These are phyloP conservation scores for Dryas drummondii DNA, from an alignment of 306 rosid species.

Conservation along the genomic window DNA sequence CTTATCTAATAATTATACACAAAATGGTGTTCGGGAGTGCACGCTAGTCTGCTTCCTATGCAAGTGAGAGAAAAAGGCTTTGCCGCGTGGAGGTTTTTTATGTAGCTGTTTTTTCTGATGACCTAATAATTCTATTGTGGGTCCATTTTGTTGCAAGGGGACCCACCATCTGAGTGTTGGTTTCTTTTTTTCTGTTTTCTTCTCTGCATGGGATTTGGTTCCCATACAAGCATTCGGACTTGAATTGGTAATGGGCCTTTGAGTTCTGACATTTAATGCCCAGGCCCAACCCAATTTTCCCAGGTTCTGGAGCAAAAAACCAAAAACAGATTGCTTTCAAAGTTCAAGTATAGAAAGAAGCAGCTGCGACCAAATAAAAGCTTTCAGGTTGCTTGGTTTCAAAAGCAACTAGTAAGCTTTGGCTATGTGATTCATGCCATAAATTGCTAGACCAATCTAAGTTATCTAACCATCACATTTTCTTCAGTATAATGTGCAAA, in stretches of 20 bases:
- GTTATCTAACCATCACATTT: too few relatives aligned
- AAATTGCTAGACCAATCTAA: too few relatives aligned
- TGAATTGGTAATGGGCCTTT: not conserved
- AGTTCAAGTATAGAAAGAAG: not conserved
- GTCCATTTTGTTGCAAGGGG: constrained; percentile 21
- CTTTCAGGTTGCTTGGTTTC: too few relatives aligned
- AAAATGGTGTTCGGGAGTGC: not conserved
- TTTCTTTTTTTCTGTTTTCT: not conserved
- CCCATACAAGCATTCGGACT: not conserved
- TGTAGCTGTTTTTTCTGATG: constrained; percentile 34
- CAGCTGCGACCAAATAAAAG: too few relatives aligned
- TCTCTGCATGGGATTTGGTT: not conserved
- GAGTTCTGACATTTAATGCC: not conserved
- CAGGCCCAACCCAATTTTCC: not conserved
- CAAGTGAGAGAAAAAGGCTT: not conserved
- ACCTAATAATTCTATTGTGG: constrained; percentile 42
- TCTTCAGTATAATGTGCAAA: not conserved
- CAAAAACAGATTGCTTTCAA: not conserved
- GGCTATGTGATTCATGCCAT: not conserved
- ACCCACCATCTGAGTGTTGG: constrained; percentile 3
- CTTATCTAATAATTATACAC: not conserved
- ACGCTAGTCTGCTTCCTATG: not conserved
- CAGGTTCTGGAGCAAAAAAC: not conserved
- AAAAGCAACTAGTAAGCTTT: too few relatives aligned
- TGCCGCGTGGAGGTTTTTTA: constrained; percentile 39